Conservation (phyloP, 768 basidiomycete genomes). For the Hygrocybe punicea region DNA sequence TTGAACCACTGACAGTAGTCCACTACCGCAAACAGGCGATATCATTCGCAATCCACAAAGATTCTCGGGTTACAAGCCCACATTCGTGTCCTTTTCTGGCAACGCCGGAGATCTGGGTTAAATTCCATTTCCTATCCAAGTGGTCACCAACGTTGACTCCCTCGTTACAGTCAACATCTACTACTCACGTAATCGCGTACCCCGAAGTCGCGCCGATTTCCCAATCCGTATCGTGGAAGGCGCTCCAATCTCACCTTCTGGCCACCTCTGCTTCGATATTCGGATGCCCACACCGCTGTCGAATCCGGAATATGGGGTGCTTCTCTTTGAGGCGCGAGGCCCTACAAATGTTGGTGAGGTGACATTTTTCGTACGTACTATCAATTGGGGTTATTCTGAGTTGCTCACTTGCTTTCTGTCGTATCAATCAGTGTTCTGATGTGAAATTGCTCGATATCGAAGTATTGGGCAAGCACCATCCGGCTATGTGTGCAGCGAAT, state of each 20-base stretch:
- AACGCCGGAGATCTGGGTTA: conserved; percentile 10
- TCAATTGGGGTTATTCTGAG: neutral
- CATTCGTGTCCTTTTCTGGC: conserved; percentile 11
- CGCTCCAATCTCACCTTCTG: conserved; percentile 4
- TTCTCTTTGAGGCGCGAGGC: conserved; percentile 6
- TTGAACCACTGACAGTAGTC: neutral
- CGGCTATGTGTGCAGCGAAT: conserved; percentile 10
- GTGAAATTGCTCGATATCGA: conserved; percentile 2
- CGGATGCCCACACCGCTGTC: conserved; percentile 1
- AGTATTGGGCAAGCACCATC: neutral
- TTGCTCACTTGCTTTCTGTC: neutral
- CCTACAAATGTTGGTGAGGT: neutral
- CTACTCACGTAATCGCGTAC: conserved; percentile 6
- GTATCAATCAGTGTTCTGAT: neutral
- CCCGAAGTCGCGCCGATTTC: conserved; percentile 4
- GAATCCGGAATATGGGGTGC: conserved; percentile 4
- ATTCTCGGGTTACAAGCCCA: conserved; percentile 4
- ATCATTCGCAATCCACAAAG: conserved; percentile 8
- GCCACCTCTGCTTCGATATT: conserved; percentile 9
- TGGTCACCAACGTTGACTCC: neutral
- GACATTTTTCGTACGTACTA: conserved; percentile 1
- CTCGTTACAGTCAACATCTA: conserved; percentile 2
- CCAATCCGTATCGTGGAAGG: neutral
- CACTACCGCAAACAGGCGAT: conserved; percentile 3
- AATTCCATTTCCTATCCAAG: neutral